phyloP scores from a whole-genome alignment of 768 basidiomycete species.

The Amanita inopinata region DNA sequence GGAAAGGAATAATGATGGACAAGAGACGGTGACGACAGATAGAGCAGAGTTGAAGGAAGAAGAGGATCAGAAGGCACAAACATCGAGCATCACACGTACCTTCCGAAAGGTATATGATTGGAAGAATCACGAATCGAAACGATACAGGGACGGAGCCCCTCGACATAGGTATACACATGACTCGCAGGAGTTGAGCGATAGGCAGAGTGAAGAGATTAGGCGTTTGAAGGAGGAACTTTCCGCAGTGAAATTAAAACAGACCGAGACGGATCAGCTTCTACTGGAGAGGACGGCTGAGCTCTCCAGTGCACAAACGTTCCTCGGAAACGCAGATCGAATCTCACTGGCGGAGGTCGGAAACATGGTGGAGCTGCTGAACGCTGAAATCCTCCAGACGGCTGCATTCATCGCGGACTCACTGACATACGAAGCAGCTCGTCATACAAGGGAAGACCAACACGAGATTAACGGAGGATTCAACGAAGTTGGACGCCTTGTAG shows the following conservation, averaged over 20 bases:
- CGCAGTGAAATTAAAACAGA: background rate
- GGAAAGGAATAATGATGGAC: too few species aligned
- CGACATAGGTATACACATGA: too few species aligned
- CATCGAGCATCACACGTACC: too few species aligned
- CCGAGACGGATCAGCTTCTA: conserved; percentile 21
- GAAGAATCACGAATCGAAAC: background rate
- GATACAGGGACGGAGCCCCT: background rate
- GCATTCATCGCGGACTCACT: conserved; percentile 32
- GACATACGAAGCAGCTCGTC: background rate
- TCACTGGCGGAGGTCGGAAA: conserved; percentile 32
- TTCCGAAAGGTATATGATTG: too few species aligned
- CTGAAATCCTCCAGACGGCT: conserved; percentile 36
- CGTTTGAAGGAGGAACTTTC: background rate
- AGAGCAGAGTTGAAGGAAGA: too few species aligned
- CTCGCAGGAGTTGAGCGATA: too few species aligned
- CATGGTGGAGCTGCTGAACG: conserved; percentile 32
- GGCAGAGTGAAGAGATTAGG: background rate
- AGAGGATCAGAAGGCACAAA: too few species aligned
- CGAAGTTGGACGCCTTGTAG: background rate
- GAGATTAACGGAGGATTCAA: background rate
- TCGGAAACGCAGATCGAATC: conserved; percentile 33
- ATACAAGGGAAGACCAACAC: conserved; percentile 10
- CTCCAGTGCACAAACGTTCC: conserved; percentile 37
- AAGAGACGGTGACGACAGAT: too few species aligned
- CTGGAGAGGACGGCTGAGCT: conserved; percentile 37